Conservation (phyloP, 352 stramenopile genomes). For the Phytophthora idaei region DNA sequence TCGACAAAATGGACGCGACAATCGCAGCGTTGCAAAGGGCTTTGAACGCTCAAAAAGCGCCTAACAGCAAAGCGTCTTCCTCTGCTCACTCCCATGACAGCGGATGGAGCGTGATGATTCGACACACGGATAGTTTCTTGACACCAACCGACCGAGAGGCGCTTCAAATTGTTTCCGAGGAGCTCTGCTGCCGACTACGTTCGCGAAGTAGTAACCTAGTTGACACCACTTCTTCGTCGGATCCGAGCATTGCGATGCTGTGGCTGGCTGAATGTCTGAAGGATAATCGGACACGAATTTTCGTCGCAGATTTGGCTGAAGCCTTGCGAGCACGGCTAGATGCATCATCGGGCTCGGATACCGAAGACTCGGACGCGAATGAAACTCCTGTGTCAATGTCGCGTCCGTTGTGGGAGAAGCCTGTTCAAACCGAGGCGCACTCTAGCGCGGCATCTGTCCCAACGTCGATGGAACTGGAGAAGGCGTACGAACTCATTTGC, state of each 20-base stretch:
- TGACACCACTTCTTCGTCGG: constrained; percentile 7
- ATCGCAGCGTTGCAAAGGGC: constrained; percentile 53
- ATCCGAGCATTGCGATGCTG: constrained; percentile 31
- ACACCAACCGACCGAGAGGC: constrained; percentile 51
- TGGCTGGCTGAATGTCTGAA: constrained; percentile 61
- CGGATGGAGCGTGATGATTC: constrained; percentile 32
- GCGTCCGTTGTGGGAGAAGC: constrained; percentile 20
- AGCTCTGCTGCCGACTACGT: constrained; percentile 32
- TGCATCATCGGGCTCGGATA: constrained; percentile 48
- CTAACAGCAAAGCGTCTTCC: background rate
- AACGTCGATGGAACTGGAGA: constrained; percentile 23
- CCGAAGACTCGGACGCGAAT: constrained; percentile 47
- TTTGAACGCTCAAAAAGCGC: constrained; percentile 7
- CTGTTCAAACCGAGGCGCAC: constrained; percentile 2
- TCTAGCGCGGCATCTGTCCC: constrained; percentile 1
- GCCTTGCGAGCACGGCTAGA: constrained; percentile 51
- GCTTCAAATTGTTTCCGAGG: constrained; percentile 42
- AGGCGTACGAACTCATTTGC: constrained; percentile 61
- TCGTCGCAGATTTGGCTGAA: constrained; percentile 62
- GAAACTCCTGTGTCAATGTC: constrained; percentile 24
- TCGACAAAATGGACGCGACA: constrained; percentile 66
- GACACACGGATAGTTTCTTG: constrained; percentile 45
- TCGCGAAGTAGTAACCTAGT: constrained; percentile 20
- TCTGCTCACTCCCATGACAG: constrained; percentile 11
- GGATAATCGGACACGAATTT: constrained; percentile 49